These are phyloP conservation scores for Aspergillus taichungensis DNA, from an alignment of 495 filamentous ascomycete genomes.

Conservation along the genomic window DNA sequence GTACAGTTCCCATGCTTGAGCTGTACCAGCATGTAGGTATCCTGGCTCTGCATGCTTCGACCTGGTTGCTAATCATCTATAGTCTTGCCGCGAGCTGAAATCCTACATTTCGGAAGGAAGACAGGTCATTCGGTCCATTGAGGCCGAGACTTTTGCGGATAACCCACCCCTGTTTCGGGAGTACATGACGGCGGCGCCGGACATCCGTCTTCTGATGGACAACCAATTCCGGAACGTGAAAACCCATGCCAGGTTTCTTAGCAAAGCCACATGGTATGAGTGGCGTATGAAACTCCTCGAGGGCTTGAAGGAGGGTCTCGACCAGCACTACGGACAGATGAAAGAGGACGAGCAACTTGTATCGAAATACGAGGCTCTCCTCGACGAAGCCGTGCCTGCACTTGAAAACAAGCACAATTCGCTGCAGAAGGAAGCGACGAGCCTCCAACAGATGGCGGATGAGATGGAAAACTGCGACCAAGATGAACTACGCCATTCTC, in stretches of 20 bases:
- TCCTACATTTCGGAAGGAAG: constrained; percentile 89
- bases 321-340: constrained; percentile 68
- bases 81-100: constrained; percentile 90
- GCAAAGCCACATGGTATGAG: constrained; percentile 94
- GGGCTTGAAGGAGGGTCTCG: constrained; percentile 69
- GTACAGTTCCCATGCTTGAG: constrained; percentile 86
- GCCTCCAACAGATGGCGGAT: constrained; percentile 59
- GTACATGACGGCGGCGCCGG: constrained; percentile 79
- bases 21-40: constrained; percentile 80
- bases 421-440: constrained; percentile 52
- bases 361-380: constrained; percentile 53
- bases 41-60: not conserved
- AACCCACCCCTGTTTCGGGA: constrained; percentile 88
- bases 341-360: constrained; percentile 62
- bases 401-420: constrained; percentile 50
- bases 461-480: constrained; percentile 75
- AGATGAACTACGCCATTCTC: constrained; percentile 59
- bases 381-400: constrained; percentile 55
- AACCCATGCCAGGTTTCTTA: constrained; percentile 77
- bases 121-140: constrained; percentile 78
- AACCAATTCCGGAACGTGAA: constrained; percentile 96
- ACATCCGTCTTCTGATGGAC: constrained; percentile 79
- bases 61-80: constrained; percentile 25
- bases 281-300: constrained; percentile 91
- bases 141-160: constrained; percentile 73